Evolutionary conservation across 495 filamentous ascomycete genomes (phyloP).

Genomic region (Penicillium mononematosum): DNA sequence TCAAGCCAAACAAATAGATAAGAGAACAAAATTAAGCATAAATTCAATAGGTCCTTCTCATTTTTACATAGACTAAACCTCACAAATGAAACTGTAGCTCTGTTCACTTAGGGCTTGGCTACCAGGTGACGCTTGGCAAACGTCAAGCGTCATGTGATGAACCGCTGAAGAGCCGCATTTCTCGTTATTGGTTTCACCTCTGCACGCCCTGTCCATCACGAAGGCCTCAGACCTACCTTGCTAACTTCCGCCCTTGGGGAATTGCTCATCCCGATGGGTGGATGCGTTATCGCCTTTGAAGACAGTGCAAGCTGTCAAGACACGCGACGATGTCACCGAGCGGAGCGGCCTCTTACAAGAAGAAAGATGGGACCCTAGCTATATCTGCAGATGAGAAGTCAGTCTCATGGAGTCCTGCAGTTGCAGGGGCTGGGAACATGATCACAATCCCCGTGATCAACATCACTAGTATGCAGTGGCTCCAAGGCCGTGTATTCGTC

Average conservation of each 20-base stretch:
- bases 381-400: constrained; percentile 66
- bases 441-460: constrained; percentile 68
- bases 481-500: background rate
- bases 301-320: constrained; percentile 48
- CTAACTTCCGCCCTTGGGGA: constrained; percentile 24
- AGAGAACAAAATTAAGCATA: background rate
- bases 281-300: constrained; percentile 36
- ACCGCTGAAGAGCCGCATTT: constrained; percentile 21
- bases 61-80: background rate
- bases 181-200: constrained; percentile 15
- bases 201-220: constrained; percentile 12
- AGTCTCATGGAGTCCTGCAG: constrained; percentile 74
- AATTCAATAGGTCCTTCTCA: background rate
- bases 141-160: constrained; percentile 19
- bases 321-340: constrained; percentile 53
- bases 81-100: background rate
- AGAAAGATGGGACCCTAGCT: constrained; percentile 85
- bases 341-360: constrained; percentile 83
- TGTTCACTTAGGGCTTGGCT: constrained; percentile 7
- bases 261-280: constrained; percentile 45
- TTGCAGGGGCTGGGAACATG: constrained; percentile 49
- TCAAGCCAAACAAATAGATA: background rate
- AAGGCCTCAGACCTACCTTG: constrained; percentile 31
- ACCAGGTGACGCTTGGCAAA: constrained; percentile 10
- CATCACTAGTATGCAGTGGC: constrained; percentile 67